Evolutionary conservation across 192 early-diverging fungal species (phyloP).

Genomic region (Dispira parvispora): DNA sequence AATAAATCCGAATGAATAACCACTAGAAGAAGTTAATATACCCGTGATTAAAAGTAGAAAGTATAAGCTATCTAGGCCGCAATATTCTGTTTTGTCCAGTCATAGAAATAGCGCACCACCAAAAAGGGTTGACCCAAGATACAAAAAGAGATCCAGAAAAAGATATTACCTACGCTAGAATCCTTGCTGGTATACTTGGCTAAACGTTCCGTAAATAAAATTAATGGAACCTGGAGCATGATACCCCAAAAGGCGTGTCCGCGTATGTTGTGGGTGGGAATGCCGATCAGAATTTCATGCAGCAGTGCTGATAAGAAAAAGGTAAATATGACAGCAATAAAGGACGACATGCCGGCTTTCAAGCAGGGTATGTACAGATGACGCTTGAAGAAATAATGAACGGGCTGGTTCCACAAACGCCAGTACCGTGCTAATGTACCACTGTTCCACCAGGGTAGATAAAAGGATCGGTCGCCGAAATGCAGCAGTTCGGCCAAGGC

Average conservation of each 20-base stretch:
- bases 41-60: too few relatives aligned
- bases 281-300: constrained; percentile 74
- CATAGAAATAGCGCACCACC: constrained; percentile 56
- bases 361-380: constrained; percentile 74
- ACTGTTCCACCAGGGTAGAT: constrained; percentile 83
- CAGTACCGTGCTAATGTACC: constrained; percentile 64
- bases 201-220: constrained; percentile 45
- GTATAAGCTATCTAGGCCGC: background rate
- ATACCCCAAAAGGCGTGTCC: constrained; percentile 74
- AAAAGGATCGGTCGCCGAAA: constrained; percentile 80
- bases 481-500: constrained; percentile 60
- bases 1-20: too few relatives aligned
- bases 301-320: constrained; percentile 73
- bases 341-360: constrained; percentile 39
- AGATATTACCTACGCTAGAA: constrained; percentile 51
- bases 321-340: constrained; percentile 38
- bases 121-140: constrained; percentile 63
- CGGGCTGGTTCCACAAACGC: constrained; percentile 83
- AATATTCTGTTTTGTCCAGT: constrained; percentile 23
- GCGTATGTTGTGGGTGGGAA: constrained; percentile 61
- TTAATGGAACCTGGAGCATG: constrained; percentile 61
- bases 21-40: too few relatives aligned
- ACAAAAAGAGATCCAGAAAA: constrained; percentile 71
- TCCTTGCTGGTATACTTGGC: constrained; percentile 50
- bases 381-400: constrained; percentile 73